phyloP scores from a whole-genome alignment of 164 flowering plant species.

The Vitis amurensis region DNA sequence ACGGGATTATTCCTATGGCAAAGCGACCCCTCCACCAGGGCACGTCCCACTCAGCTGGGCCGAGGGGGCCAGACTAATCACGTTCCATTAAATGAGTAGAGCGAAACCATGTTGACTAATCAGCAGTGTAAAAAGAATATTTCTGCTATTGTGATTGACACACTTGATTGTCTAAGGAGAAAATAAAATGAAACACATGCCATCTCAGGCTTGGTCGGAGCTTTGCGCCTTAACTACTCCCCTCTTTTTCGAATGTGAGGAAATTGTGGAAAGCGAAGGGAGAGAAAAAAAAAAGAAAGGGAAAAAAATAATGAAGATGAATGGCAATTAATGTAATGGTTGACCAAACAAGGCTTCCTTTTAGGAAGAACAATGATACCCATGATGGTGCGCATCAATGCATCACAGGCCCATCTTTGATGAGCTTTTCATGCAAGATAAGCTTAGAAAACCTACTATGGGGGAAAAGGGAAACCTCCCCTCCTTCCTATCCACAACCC shows the following conservation, averaged over 20 bases:
- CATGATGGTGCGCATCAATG: constrained; percentile 22
- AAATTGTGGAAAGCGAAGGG: too few relatives aligned
- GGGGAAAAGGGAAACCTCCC: not conserved
- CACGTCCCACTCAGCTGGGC: too few relatives aligned
- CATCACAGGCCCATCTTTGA: constrained; percentile 6
- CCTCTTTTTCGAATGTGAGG: too few relatives aligned
- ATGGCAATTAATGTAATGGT: constrained; percentile 23
- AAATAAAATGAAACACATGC: not conserved
- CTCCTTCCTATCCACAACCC: too few relatives aligned
- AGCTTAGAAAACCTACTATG: not conserved
- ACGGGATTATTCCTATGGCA: too few relatives aligned
- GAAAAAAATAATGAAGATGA: constrained; percentile 3
- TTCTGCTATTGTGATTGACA: not conserved
- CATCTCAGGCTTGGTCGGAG: not conserved
- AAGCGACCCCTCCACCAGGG: too few relatives aligned
- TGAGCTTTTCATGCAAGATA: constrained; percentile 23
- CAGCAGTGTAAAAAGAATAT: not conserved
- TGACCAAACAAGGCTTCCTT: constrained; percentile 23
- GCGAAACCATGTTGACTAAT: constrained; percentile 2
- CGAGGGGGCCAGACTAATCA: constrained; percentile 14
- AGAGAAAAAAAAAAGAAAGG: not conserved
- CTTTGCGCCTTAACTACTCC: not conserved
- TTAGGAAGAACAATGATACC: constrained; percentile 25
- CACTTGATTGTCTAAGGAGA: not conserved
- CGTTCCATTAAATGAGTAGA: constrained; percentile 20